Evolutionary conservation across 140 eudicot genomes (phyloP).

Genomic region (Oenanthe javanica): DNA sequence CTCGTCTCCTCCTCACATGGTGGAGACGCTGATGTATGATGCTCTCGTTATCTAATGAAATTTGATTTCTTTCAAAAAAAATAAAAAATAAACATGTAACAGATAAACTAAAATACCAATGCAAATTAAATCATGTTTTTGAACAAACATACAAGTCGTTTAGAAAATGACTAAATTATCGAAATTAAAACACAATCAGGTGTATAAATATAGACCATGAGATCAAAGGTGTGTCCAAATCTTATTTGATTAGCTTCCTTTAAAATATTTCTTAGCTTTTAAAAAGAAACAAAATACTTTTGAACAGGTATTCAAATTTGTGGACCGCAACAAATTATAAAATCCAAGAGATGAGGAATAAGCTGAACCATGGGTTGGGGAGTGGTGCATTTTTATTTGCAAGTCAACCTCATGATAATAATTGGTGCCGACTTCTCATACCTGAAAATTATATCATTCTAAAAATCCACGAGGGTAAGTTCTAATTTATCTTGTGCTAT

Average conservation of each 20-base stretch:
- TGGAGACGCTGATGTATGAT: too few relatives aligned
- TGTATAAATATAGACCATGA: background rate
- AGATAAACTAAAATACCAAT: background rate
- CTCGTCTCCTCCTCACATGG: too few relatives aligned
- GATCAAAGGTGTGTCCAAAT: background rate
- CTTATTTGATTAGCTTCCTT: background rate
- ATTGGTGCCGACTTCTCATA: background rate
- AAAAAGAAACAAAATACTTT: background rate
- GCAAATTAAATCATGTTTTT: background rate
- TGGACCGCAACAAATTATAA: background rate
- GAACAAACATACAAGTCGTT: background rate
- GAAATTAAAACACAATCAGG: background rate
- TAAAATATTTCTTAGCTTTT: background rate
- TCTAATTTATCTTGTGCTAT: too few relatives aligned
- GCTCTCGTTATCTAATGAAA: too few relatives aligned
- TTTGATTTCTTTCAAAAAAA: too few relatives aligned
- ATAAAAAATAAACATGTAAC: background rate
- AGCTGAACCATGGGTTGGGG: background rate
- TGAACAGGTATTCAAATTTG: background rate
- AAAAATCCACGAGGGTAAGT: too few relatives aligned
- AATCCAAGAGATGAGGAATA: background rate
- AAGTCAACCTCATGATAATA: background rate
- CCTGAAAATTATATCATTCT: too few relatives aligned
- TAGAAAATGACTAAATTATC: background rate
- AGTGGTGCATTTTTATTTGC: background rate